Evolutionary conservation across 2,329 filamentous ascomycete species (phyloP).

Genomic region (Botrytis medusae): DNA sequence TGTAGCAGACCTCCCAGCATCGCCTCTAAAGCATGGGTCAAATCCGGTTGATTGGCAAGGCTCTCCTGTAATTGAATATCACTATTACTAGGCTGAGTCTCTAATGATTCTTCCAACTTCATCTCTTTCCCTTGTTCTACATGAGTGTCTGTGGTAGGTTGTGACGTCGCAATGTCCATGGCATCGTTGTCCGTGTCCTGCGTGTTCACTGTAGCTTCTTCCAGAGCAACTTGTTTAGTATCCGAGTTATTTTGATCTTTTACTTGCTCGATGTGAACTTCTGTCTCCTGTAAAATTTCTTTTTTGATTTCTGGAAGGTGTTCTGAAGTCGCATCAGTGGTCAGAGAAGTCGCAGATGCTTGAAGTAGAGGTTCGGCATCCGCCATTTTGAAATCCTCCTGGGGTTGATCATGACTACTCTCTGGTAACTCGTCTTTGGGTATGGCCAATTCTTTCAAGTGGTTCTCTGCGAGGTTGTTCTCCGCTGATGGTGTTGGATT

Average conservation of each 20-base stretch:
- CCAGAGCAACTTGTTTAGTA: not conserved
- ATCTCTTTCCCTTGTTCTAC: not conserved
- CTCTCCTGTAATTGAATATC: constrained; percentile 8
- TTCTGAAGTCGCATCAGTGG: not conserved
- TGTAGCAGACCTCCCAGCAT: constrained; percentile 34
- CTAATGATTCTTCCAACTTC: not conserved
- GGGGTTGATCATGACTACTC: not conserved
- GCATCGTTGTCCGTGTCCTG: not conserved
- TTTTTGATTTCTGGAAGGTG: not conserved
- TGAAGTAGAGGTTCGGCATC: not conserved
- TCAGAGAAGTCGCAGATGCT: constrained; percentile 4
- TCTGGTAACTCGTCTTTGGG: not conserved
- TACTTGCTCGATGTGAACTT: not conserved
- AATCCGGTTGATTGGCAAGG: constrained; percentile 25
- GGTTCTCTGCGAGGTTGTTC: not conserved
- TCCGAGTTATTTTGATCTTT: not conserved
- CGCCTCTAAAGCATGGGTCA: constrained; percentile 37
- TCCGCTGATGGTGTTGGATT: not conserved
- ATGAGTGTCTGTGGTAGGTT: not conserved
- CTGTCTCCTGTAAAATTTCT: not conserved
- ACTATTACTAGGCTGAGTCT: not conserved
- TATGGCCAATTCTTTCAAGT: not conserved
- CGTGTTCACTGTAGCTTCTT: not conserved
- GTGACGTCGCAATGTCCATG: constrained; percentile 2
- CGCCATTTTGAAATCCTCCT: constrained; percentile 13